Conservation (phyloP, 192 early-diverging fungal species). For the Geranomyces michiganensis region DNA sequence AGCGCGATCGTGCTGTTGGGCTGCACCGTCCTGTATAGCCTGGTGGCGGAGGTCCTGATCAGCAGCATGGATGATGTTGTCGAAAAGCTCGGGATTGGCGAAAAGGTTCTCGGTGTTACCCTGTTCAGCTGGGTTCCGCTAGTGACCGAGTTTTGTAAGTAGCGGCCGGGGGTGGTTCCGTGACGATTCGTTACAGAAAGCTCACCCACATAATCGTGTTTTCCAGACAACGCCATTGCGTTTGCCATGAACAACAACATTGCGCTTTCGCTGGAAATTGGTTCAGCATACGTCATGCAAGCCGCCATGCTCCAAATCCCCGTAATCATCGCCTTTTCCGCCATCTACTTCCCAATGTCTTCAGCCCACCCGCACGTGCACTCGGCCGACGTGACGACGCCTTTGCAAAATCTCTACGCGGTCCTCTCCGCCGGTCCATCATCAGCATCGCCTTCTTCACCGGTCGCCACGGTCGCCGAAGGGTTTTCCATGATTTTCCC, state of each 20-base stretch:
- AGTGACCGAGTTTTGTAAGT: constrained; percentile 85
- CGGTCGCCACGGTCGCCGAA: constrained; percentile 3
- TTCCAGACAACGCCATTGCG: constrained; percentile 75
- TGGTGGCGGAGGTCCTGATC: constrained; percentile 94
- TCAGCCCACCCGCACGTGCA: background rate
- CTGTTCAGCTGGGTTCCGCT: constrained; percentile 95
- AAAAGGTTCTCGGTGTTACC: constrained; percentile 91
- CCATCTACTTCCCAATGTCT: constrained; percentile 28
- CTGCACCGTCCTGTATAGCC: constrained; percentile 81
- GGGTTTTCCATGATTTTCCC: constrained; percentile 74
- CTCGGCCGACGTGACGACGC: background rate
- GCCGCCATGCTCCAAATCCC: constrained; percentile 95
- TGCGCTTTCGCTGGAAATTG: constrained; percentile 84
- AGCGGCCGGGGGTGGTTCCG: background rate
- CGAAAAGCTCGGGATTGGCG: constrained; percentile 64
- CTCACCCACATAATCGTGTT: background rate
- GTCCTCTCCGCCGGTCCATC: background rate
- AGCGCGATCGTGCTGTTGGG: constrained; percentile 75
- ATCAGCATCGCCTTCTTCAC: background rate
- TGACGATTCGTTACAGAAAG: background rate
- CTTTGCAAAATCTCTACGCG: constrained; percentile 8
- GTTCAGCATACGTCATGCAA: constrained; percentile 93
- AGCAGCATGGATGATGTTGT: constrained; percentile 82
- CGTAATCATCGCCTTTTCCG: constrained; percentile 82
- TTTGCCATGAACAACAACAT: constrained; percentile 90